Evolutionary conservation across 805 yeast species (phyloP), one percentile per base, ranked within the genome.

Genomic region (Hanseniaspora guilliermondii): DNA sequence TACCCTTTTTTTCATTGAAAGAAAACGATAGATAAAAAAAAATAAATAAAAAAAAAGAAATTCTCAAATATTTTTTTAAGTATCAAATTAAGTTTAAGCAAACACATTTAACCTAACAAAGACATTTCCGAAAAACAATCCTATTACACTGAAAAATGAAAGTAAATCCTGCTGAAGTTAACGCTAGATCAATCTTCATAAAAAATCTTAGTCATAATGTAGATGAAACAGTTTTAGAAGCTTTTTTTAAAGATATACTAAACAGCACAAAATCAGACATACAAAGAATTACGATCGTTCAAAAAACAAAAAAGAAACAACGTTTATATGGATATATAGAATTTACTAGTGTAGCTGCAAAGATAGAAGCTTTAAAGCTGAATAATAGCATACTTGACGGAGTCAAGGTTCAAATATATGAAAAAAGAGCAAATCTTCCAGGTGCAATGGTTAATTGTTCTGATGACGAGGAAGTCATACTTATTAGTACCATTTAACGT

Each of bases 381-480:
- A 68, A 74, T 55, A 77, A 73, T 7, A 57, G 70, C 7, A 65
- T 62, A 35, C 69, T 82, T 54, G 69, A 73, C 42, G 78, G 74
- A 0, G 70, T 80, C 56, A 71, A 65, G 24, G 68, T 82, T 35
- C 68, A 68, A 42, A 79, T 79, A 2, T 66, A 71, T 42, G 65
- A 65, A 46, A 80, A 80, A 61, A 72, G 82, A 67, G 78, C 83
- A 7, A 78, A 78, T 56, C 60, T 74, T 24, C 80, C 80, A 1
- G 76, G 80, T 12, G 55, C 35, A 16, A 52, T 52, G 55, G 38
- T 52, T 5, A 36, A 52, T 11, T 25, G 19, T 21, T 42, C 36
- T 22, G 49, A 52, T 19, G 55, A 52, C 46, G 55, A 44, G 21
- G 55, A 52, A 12, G 22, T 52, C 5, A 37, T 52, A 22, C 30